Evolutionary conservation across 2,329 filamentous ascomycete genomes (phyloP), one percentile per base, ranked within the genome.

Genomic region (Alternaria viburni): DNA sequence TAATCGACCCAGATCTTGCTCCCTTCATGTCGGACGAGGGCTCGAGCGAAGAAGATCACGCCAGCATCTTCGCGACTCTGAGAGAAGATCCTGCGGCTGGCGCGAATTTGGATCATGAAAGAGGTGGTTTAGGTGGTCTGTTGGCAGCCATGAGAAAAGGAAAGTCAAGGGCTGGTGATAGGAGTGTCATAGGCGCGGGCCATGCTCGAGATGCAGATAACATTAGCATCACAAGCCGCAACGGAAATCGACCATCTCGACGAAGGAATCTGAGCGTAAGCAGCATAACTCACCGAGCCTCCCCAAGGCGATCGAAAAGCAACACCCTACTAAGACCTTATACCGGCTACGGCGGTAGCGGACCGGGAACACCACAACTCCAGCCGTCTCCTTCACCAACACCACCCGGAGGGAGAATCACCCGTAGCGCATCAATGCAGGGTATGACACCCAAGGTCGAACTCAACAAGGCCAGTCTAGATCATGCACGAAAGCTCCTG

Each of bases 21-120:
- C 92, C 93, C 32, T 99, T 96, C 80, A 91, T 99, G 85, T 99
- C 96, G 7, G 96, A 99, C 77, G 90, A 92, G 70, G 93, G 92
- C 51, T 97, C 94, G 2, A 97, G 93, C 72, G 95, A 92, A 41
- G 94, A 97, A 72, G 94, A 99, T 69, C 92, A 96, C 71, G 90
- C 94, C 81, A 94, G 91, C 74, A 90, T 97, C 12, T 92, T 97
- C 79, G 82, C 86, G 21, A 90, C 91, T 2, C 89, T 93, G n/a
- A 88, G 86, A 60, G 86, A 87, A 50, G 89, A 90, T 61, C 81
- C 88, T 19, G 85, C 88, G 11, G 86, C 77, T 13, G 73, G 89
- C 15, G 86, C 89, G 17, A 91, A 87, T 64, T 79, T 81, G 25
- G 93, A 97, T 54, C 88, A 88, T 57, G 94, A 97, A 65, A 91